Percentiles rank a stretch among this genome's conserved stretches.
phyloP scores from a whole-genome alignment of 2,329 filamentous ascomycete genomes.

The Colletotrichum horii region DNA sequence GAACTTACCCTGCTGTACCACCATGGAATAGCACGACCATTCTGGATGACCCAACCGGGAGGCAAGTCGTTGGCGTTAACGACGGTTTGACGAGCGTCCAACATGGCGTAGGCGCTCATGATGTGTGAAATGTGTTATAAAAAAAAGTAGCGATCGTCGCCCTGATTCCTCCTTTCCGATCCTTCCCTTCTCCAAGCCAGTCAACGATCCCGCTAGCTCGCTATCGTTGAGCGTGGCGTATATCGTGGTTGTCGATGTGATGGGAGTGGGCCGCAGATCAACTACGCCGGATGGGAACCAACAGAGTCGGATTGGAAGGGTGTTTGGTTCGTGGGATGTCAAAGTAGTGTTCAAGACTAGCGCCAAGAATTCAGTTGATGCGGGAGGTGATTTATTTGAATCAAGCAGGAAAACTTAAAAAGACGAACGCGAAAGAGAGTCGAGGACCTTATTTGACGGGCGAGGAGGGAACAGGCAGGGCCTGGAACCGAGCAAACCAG shows the following conservation, averaged over 20 bases:
- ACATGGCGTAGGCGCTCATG: conserved; percentile 3
- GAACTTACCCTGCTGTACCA: conserved; percentile 29
- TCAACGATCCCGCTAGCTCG: background rate
- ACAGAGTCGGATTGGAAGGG: background rate
- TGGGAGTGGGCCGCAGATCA: conserved; percentile 2
- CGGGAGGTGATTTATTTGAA: conserved; percentile 12
- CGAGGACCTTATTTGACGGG: background rate
- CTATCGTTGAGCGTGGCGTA: background rate
- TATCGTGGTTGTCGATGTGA: background rate
- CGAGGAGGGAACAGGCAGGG: background rate
- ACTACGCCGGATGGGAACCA: conserved; percentile 4
- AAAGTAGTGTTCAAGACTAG: background rate
- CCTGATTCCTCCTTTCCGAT: background rate
- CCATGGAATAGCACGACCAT: conserved; percentile 27
- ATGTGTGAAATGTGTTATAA: background rate
- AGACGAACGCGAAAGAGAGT: background rate
- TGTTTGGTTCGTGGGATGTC: background rate
- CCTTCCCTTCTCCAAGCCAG: background rate
- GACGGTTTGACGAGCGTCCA: conserved; percentile 12
- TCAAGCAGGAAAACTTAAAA: background rate
- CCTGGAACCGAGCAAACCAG: background rate
- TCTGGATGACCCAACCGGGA: conserved; percentile 29
- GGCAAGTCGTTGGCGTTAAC: conserved; percentile 24
- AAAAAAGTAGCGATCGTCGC: background rate
- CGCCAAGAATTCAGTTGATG: conserved; percentile 2